A percentile compares a stretch with the other conserved stretches of the same genome.
Conservation (phyloP, 306 rosid genomes). For the Senna tora region DNA sequence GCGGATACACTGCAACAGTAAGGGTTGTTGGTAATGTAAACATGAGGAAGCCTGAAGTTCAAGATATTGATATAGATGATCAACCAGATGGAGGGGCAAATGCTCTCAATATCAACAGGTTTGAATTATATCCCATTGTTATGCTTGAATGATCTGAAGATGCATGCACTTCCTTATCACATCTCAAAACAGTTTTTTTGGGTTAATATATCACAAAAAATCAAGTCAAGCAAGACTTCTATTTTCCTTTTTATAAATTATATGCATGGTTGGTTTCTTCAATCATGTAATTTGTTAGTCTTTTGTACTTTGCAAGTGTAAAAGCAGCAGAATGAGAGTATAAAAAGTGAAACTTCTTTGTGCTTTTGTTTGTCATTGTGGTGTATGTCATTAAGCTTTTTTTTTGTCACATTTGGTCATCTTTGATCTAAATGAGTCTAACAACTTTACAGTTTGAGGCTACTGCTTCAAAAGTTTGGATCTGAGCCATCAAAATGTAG, state of each 20-base stretch:
- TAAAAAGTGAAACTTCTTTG: not conserved
- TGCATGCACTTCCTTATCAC: conserved; percentile 7
- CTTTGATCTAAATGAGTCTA: conserved; percentile 26
- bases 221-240: not conserved
- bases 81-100: conserved; percentile 94
- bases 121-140: conserved; percentile 32
- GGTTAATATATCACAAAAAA: too few relatives aligned
- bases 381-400: too few relatives aligned
- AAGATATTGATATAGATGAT: conserved; percentile 72
- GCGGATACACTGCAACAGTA: conserved; percentile 87
- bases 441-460: conserved; percentile 71
- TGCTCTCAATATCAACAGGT: conserved; percentile 92
- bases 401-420: not conserved
- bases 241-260: not conserved
- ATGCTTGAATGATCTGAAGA: conserved; percentile 5
- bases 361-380: not conserved
- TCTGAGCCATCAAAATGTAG: conserved; percentile 49
- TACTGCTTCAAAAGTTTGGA: conserved; percentile 65
- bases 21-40: conserved; percentile 69
- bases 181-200: not conserved
- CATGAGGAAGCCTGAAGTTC: conserved; percentile 54
- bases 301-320: not conserved
- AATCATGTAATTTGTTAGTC: too few relatives aligned
- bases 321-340: not conserved
- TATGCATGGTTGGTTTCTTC: too few relatives aligned